Evolutionary conservation across 1,139 yeast genomes (phyloP).

Genomic region (Geotrichum candidum): DNA sequence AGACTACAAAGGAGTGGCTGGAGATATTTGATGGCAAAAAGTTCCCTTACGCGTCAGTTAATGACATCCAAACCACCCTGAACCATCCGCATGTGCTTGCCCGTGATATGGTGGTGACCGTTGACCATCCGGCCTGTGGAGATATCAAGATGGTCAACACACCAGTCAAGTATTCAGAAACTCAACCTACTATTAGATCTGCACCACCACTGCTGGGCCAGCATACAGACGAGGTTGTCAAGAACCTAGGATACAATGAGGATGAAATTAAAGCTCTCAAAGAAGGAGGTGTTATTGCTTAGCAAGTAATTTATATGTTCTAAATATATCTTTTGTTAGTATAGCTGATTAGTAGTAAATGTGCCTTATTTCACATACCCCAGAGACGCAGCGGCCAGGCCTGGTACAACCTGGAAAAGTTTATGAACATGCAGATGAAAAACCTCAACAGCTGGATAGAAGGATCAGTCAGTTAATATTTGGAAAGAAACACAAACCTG

Average conservation of each 20-base stretch:
- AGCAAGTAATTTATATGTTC: background rate
- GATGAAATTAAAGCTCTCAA: constrained; percentile 23
- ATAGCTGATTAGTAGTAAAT: background rate
- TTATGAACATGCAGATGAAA: constrained; percentile 6
- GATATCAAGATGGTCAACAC: constrained; percentile 36
- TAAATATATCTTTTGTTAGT: background rate
- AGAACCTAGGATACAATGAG: constrained; percentile 24
- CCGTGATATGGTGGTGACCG: constrained; percentile 36
- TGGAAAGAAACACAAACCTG: background rate
- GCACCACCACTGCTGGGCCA: constrained; percentile 39
- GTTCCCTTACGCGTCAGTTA: constrained; percentile 41
- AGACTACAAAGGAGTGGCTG: constrained; percentile 37
- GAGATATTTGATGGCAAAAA: constrained; percentile 30
- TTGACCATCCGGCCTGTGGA: constrained; percentile 36
- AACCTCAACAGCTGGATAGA: constrained; percentile 3
- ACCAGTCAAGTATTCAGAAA: constrained; percentile 39
- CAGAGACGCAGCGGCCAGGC: constrained; percentile 5
- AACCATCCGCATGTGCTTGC: constrained; percentile 37
- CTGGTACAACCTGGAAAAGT: constrained; percentile 1
- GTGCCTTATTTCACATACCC: background rate
- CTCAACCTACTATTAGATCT: constrained; percentile 34
- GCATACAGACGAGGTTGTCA: constrained; percentile 32
- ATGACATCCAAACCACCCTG: constrained; percentile 37
- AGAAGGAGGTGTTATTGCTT: constrained; percentile 29
- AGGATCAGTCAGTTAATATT: background rate